Base-by-base conservation (phyloP, 768 basidiomycete species). In the Paxillus rubicundulus region DNA sequence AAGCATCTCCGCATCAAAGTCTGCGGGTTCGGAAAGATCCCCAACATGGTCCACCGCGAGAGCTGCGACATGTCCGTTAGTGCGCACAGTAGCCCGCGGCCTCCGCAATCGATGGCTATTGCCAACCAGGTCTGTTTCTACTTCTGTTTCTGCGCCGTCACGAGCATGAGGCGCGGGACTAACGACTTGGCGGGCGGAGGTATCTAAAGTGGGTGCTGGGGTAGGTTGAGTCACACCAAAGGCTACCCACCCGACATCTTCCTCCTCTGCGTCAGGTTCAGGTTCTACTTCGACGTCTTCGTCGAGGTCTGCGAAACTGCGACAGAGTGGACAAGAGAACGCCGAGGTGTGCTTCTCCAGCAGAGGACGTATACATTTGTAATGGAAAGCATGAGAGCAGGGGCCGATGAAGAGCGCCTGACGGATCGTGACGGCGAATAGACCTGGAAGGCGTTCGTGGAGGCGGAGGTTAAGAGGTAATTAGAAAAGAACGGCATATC, bases 371-470 rank as follows among this genome's bases (percentile, higher is more conserved):
- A 99, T 94, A 69, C 96, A 98, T 71, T 98, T 98, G 82, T 91
- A 93, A 73, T 94, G 92, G 76, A 91, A 92, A 0, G 93, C 86
- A 69, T 99, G 96, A 1, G 92, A 94, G 72, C 96, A 99, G 0
- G 96, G 96, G 27, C 96, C 93, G 65, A 99, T 95, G 76, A 99
- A 98, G 44, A 98, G 82, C 0, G 93, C 89, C 71, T 99, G 96
- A 56, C 87, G 90, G 67, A 98, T 94, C 1, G 92, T 88, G 0
- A 98, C 93, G 20, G 84, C 74, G 75, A 96, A 99, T 24, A 88
- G 71, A 67, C 82, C 81, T 82, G 34, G 45, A 34, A 53, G 44
- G 33, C 4, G 45, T 2, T 37, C 37, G 44, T 41, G 41, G 54
- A 34, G 12, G 27, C 13, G 45, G 37, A 28, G 48, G 40, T 41